Conservation (phyloP, 2,329 filamentous ascomycete genomes). For the Hymenoscyphus occultus region DNA sequence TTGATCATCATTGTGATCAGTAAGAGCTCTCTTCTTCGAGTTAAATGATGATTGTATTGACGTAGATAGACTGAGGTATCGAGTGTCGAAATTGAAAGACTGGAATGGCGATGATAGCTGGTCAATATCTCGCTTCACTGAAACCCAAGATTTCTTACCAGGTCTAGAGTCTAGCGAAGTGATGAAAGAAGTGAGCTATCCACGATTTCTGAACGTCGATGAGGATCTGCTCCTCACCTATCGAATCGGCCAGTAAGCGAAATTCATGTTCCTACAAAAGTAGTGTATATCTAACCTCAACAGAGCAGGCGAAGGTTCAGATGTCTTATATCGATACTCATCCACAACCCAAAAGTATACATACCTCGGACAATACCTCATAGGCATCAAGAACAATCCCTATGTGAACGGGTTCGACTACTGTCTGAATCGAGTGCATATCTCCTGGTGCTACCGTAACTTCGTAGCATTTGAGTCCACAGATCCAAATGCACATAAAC, state of each 20-base stretch:
- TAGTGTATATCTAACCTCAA: neutral
- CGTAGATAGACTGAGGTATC: constrained; percentile 24
- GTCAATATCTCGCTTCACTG: constrained; percentile 23
- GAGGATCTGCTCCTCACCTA: constrained; percentile 29
- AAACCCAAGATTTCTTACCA: constrained; percentile 23
- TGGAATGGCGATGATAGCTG: constrained; percentile 12
- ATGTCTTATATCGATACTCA: constrained; percentile 27
- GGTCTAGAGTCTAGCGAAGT: constrained; percentile 21
- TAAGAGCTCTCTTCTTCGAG: constrained; percentile 13
- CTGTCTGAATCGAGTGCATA: constrained; percentile 21
- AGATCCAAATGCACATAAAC: constrained; percentile 26
- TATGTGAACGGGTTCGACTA: constrained; percentile 32
- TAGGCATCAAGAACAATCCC: constrained; percentile 28
- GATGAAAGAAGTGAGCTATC: constrained; percentile 30
- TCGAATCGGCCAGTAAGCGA: constrained; percentile 30
- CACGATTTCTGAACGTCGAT: constrained; percentile 29
- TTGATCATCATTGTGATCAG: constrained; percentile 30
- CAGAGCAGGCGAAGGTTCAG: constrained; percentile 31
- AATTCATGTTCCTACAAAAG: neutral
- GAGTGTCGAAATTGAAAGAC: constrained; percentile 17
- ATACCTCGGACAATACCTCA: constrained; percentile 28
- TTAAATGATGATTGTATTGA: constrained; percentile 5
- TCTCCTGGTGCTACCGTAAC: constrained; percentile 33
- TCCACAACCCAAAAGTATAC: constrained; percentile 23
- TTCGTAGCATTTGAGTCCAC: constrained; percentile 21